These are phyloP conservation scores for Quercus phellos DNA, from an alignment of 331 rosid genomes.

Conservation along the genomic window DNA sequence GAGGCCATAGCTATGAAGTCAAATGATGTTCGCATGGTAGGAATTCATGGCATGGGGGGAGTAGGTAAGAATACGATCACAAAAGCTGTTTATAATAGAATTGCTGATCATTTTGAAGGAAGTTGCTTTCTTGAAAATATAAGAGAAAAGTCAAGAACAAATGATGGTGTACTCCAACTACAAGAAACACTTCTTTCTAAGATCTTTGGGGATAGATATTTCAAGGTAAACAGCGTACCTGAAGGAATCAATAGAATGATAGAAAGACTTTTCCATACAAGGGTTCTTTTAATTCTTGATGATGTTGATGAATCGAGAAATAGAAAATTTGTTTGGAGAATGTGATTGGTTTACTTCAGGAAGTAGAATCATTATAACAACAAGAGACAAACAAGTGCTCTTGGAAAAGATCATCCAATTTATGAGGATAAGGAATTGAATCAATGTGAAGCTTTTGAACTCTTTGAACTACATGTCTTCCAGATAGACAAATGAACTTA, in stretches of 20 bases:
- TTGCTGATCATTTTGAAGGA: slow-evolving; percentile 16
- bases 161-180: neutral
- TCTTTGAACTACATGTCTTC: neutral
- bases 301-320: neutral
- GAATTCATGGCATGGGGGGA: slow-evolving; percentile 23
- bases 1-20: neutral
- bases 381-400: neutral
- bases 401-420: too few relatives aligned
- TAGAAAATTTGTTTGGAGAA: slow-evolving; percentile 3
- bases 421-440: neutral
- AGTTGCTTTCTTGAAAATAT: slow-evolving; percentile 13
- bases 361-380: slow-evolving; percentile 13
- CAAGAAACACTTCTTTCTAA: slow-evolving; percentile 8
- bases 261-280: neutral
- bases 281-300: slow-evolving; percentile 19
- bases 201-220: too few relatives aligned
- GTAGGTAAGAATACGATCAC: slow-evolving; percentile 31
- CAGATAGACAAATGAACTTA: too few relatives aligned
- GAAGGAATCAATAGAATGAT: too few relatives aligned
- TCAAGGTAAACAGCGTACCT: too few relatives aligned
- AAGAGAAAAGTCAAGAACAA: slow-evolving; percentile 4
- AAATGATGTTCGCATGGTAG: slow-evolving; percentile 8
- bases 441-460: neutral
- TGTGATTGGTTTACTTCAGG: slow-evolving; percentile 20
- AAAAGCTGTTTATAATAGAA: neutral